Conservation (phyloP, 352 stramenopile genomes). For the Halophytophthora polymorphica region DNA sequence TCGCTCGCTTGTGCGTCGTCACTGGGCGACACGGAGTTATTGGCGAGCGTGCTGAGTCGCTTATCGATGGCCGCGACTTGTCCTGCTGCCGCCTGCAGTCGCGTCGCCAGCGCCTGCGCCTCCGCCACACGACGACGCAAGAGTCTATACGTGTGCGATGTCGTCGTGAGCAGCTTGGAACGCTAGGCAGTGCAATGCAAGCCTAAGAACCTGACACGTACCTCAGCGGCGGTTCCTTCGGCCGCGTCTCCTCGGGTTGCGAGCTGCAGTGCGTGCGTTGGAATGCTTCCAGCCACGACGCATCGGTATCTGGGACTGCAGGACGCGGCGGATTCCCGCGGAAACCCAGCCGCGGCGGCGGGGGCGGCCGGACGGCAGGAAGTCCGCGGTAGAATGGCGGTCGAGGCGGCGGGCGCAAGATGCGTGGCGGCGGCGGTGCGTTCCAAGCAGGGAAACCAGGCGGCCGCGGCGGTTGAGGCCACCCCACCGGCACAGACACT, state of each 20-base stretch:
- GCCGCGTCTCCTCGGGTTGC: neutral
- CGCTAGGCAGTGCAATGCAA: neutral
- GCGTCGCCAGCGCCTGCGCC: constrained; percentile 15
- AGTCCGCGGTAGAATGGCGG: constrained; percentile 14
- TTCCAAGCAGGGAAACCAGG: neutral
- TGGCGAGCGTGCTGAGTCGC: constrained; percentile 6
- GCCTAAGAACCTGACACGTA: neutral
- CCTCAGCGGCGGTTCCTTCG: constrained; percentile 19
- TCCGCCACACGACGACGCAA: constrained; percentile 19
- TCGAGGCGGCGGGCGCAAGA: neutral
- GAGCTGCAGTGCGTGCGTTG: constrained; percentile 16
- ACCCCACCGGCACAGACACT: too few species aligned
- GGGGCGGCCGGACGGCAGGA: constrained; percentile 2
- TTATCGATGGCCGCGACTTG: constrained; percentile 23
- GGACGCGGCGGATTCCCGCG: neutral
- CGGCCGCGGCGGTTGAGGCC: neutral
- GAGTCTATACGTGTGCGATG: neutral
- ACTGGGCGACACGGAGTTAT: neutral
- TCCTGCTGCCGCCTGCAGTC: constrained; percentile 16
- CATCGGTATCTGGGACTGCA: constrained; percentile 17
- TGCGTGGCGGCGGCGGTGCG: neutral
- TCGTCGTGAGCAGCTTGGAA: neutral
- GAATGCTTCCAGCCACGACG: constrained; percentile 27
- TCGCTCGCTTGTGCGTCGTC: neutral
- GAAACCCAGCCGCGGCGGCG: neutral